Conservation (phyloP, 2,329 filamentous ascomycete genomes). For the Camillea tinctor region DNA sequence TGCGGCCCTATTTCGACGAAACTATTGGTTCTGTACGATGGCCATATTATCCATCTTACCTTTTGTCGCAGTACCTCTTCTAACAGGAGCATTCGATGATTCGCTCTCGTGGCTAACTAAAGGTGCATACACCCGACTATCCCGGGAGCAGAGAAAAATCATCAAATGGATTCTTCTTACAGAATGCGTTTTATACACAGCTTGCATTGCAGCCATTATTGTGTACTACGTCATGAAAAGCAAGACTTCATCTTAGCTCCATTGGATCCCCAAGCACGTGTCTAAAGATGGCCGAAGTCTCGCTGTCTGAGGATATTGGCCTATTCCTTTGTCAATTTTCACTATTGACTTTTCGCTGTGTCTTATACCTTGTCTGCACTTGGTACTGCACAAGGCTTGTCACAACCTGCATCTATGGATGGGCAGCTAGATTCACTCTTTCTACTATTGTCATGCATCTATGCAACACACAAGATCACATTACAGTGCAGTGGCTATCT, state of each 20-base stretch:
- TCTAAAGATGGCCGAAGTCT: background rate
- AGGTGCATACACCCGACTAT: conserved; percentile 43
- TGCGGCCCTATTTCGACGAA: conserved; percentile 32
- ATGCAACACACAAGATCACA: background rate
- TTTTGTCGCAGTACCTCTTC: conserved; percentile 44
- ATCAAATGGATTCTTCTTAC: conserved; percentile 28
- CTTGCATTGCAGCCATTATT: conserved; percentile 16
- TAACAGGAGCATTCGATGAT: conserved; percentile 44
- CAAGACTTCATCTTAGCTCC: background rate
- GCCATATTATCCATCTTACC: conserved; percentile 44
- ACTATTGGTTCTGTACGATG: conserved; percentile 39
- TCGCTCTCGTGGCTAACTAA: conserved; percentile 49
- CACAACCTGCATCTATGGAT: background rate
- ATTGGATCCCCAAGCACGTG: background rate
- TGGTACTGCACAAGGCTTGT: background rate
- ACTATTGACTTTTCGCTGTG: background rate
- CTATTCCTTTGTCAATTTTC: background rate
- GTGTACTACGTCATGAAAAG: conserved; percentile 21
- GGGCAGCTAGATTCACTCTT: background rate
- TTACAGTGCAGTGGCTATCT: background rate
- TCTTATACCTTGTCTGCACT: background rate
- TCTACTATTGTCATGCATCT: background rate
- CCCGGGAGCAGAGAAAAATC: conserved; percentile 34
- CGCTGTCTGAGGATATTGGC: background rate
- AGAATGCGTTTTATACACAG: conserved; percentile 18